Percentiles rank a stretch among this genome's conserved stretches.
These are phyloP conservation scores for Cadophora sp. DNA, from an alignment of 2,329 filamentous ascomycete species.

Conservation along the genomic window DNA sequence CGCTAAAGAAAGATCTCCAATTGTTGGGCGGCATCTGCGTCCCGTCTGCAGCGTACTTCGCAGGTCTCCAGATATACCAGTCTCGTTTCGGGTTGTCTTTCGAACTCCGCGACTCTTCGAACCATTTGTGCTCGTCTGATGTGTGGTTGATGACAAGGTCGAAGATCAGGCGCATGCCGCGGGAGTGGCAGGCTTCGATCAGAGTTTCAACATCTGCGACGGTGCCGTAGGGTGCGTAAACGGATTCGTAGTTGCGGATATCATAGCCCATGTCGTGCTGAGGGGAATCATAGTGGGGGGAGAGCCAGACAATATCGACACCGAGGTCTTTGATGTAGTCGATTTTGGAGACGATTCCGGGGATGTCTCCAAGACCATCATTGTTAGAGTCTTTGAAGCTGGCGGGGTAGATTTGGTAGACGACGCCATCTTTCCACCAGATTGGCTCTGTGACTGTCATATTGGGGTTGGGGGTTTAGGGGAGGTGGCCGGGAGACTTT, in stretches of 20 bases:
- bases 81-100: conserved; percentile 60
- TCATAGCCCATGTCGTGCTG: conserved; percentile 76
- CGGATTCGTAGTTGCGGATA: conserved; percentile 70
- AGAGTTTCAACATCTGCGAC: conserved; percentile 69
- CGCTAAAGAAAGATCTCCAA: conserved; percentile 68
- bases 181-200: conserved; percentile 63
- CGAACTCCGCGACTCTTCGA: conserved; percentile 59
- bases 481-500: background rate
- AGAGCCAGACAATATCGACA: conserved; percentile 70
- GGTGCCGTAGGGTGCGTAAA: conserved; percentile 71
- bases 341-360: conserved; percentile 66
- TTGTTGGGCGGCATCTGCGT: conserved; percentile 76
- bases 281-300: conserved; percentile 68
- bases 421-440: conserved; percentile 64
- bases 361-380: conserved; percentile 66
- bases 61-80: conserved; percentile 72
- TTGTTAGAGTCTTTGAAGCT: conserved; percentile 64
- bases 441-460: conserved; percentile 22
- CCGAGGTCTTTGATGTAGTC: conserved; percentile 67
- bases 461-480: background rate
- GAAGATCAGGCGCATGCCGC: conserved; percentile 74
- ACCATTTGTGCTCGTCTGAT: conserved; percentile 73
- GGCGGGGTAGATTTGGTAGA: conserved; percentile 66
- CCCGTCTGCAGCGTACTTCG: conserved; percentile 60
- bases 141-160: conserved; percentile 84